Evolutionary conservation across 352 stramenopile species (phyloP).

Genomic region (Labyrinthula sp.): DNA sequence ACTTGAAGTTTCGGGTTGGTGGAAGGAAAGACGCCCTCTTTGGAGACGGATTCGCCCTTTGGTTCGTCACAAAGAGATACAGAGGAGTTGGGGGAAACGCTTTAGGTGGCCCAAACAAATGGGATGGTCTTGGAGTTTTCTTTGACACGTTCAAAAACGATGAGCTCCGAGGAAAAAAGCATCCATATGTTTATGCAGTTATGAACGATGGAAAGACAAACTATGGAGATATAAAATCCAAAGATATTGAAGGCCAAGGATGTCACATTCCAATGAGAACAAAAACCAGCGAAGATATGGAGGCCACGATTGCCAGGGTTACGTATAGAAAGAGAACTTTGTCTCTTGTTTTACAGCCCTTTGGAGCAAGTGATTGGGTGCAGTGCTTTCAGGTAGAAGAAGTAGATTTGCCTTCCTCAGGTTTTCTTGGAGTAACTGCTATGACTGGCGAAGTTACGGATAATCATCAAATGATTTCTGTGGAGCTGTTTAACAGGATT

Average conservation of each 20-base stretch:
- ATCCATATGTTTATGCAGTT: conserved; percentile 25
- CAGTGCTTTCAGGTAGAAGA: conserved; percentile 14
- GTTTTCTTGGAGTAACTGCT: conserved; percentile 17
- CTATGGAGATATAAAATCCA: conserved; percentile 15
- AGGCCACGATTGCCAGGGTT: conserved; percentile 16
- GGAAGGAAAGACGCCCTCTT: conserved; percentile 14
- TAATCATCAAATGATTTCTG: conserved; percentile 28
- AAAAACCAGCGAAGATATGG: conserved; percentile 9
- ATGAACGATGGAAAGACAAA: conserved; percentile 17
- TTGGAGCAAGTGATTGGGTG: conserved; percentile 19
- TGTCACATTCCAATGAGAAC: conserved; percentile 25
- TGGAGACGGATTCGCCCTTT: conserved; percentile 26
- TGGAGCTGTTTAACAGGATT: conserved; percentile 24
- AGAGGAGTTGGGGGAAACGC: conserved; percentile 20
- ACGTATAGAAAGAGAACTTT: conserved; percentile 14
- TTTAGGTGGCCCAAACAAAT: conserved; percentile 13
- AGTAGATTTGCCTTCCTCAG: neutral
- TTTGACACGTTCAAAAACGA: conserved; percentile 31
- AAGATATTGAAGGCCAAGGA: conserved; percentile 12
- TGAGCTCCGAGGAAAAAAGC: conserved; percentile 22
- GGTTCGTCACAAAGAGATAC: conserved; percentile 8
- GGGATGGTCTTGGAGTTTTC: conserved; percentile 21
- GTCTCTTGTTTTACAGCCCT: conserved; percentile 16
- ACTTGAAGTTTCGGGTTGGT: conserved; percentile 25
- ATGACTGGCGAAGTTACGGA: conserved; percentile 29